Conservation (phyloP, 257 asterid species). For the Salvia splendens region DNA sequence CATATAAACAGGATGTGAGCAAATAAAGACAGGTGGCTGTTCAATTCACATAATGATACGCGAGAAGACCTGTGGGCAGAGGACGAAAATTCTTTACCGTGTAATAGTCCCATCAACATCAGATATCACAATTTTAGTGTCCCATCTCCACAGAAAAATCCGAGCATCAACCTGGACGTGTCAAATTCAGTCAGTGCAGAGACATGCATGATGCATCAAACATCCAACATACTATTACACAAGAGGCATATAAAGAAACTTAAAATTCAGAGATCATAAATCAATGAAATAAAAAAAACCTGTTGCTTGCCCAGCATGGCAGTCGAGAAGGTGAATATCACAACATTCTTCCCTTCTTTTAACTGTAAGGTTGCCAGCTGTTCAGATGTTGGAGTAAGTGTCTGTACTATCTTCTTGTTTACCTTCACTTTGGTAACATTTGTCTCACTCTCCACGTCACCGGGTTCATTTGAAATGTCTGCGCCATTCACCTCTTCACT, state of each 20-base stretch:
- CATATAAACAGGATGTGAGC: not conserved
- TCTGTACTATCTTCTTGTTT: constrained; percentile 52
- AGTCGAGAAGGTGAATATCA: constrained; percentile 83
- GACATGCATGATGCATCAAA: constrained; percentile 8
- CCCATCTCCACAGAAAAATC: constrained; percentile 95
- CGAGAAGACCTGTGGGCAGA: constrained; percentile 7
- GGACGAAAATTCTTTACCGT: constrained; percentile 47
- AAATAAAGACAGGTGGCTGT: not conserved
- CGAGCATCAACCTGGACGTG: constrained; percentile 80
- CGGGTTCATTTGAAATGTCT: constrained; percentile 31
- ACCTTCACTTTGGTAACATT: constrained; percentile 44
- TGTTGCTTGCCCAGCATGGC: constrained; percentile 92
- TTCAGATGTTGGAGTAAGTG: constrained; percentile 70
- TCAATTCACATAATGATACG: not conserved
- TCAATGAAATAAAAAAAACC: constrained; percentile 44
- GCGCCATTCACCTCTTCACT: constrained; percentile 29
- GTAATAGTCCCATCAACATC: constrained; percentile 99
- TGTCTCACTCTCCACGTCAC: constrained; percentile 38
- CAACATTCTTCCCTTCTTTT: constrained; percentile 73
- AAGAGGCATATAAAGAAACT: not conserved
- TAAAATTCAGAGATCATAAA: not conserved
- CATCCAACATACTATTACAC: constrained; percentile 16
- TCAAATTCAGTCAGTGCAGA: constrained; percentile 32
- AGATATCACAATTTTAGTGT: constrained; percentile 80
- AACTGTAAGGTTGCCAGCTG: constrained; percentile 77